phyloP scores from a whole-genome alignment of 495 filamentous ascomycete species.

The Neurospora sp. region DNA sequence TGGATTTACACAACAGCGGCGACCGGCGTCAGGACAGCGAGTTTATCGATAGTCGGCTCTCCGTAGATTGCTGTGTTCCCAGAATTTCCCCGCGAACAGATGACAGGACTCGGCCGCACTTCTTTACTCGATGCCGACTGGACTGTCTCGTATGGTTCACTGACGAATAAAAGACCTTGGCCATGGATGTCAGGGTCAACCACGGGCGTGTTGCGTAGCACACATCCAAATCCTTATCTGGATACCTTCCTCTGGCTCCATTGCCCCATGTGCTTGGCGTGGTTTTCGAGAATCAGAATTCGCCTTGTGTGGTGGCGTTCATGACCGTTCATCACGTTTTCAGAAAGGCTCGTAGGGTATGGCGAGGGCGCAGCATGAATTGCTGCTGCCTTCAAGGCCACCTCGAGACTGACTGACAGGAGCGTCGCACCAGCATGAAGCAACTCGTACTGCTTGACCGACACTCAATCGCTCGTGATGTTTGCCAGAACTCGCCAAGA shows the following conservation, averaged over 20 bases:
- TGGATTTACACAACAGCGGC: background rate
- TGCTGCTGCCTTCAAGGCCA: background rate
- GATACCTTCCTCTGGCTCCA: background rate
- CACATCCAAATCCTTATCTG: background rate
- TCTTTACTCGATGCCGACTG: background rate
- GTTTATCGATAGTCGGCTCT: background rate
- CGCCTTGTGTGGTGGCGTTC: background rate
- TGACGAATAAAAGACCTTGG: background rate
- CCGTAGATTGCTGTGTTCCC: background rate
- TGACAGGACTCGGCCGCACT: background rate
- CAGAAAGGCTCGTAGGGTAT: background rate
- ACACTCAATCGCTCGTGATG: background rate
- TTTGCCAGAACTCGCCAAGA: background rate
- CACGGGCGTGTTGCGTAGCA: background rate
- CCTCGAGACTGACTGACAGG: background rate
- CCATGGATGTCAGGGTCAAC: background rate
- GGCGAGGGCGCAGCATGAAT: background rate
- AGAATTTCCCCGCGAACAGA: background rate
- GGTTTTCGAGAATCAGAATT: background rate
- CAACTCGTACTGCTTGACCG: background rate
- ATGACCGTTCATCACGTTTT: background rate
- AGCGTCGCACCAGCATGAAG: background rate
- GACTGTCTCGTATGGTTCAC: background rate
- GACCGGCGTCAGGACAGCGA: background rate
- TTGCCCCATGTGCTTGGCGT: background rate